Base-by-base conservation (phyloP, 192 early-diverging fungal genomes). In the Backusella macrospora region DNA sequence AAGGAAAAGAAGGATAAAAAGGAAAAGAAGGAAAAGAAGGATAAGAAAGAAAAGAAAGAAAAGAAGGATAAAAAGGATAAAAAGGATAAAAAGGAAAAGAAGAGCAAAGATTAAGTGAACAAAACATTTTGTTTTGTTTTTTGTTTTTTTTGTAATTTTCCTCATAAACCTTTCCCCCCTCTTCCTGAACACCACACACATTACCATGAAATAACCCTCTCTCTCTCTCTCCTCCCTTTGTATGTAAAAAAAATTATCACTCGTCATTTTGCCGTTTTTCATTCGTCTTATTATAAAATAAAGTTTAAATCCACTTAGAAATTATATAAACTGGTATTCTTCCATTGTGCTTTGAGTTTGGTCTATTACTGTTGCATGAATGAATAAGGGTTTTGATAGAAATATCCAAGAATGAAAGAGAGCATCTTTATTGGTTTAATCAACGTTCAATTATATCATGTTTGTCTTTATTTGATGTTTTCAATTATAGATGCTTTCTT, bases 21-120 rank as follows among this genome's bases (percentile, higher is more conserved):
- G 73, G 82, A 83, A 48, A 87, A 84, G 73, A 82, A 82, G 83
- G 82, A 82, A 0, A 86, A 88, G 86, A 80, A 77, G 79, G 81
- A 80, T 9, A 84, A 83, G 72, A 81, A 86, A 76, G 81, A 81
- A 0, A 84, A 88, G 68, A 75, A 69, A 40, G 80, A 82, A 14
- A 83, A 82, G 62, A 80, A 65, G 13, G 76, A 82, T 63, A 79
- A 82, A 44, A 83, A 82, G 47, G 78, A 65, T 6, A 78, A 82
- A 66, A 76, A 77, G 43, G 75, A 86, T 23, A 52, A 52, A 21
- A 52, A 52, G 18, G 16, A 16, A 55, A 55, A 59, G 52, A 59
- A 59, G 13, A 59, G 23, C 52, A 59, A 59, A 26, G 52, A 59
- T 23, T 59, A 59, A 26, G 23, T 26, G 23, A 34, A 34, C 29